Evolutionary conservation across 2,329 filamentous ascomycete species (phyloP).

Genomic region (Aureobasidium sp.): DNA sequence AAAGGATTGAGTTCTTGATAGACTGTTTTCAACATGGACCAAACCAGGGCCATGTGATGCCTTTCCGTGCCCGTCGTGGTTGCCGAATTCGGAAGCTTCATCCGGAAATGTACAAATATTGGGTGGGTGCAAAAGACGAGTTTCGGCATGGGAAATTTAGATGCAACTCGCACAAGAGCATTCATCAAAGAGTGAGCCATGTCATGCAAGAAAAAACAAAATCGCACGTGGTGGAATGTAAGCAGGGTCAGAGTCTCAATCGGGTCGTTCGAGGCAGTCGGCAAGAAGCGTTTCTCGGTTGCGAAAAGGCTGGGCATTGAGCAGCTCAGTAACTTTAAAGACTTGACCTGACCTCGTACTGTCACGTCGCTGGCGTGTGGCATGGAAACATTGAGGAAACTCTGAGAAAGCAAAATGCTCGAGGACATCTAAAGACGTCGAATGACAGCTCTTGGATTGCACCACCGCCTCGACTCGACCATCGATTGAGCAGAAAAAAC

Average conservation of each 20-base stretch:
- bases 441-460: neutral
- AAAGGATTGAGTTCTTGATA: too few species aligned
- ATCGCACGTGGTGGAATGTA: constrained; percentile 1
- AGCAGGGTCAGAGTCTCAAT: neutral
- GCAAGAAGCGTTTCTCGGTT: neutral
- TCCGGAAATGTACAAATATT: neutral
- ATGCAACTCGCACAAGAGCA: neutral
- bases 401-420: neutral
- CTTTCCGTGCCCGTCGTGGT: neutral
- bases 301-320: neutral
- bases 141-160: neutral
- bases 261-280: neutral
- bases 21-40: neutral
- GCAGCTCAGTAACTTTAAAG: constrained; percentile 8
- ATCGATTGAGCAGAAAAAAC: neutral
- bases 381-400: constrained; percentile 6
- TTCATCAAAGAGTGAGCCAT: neutral
- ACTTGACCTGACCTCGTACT: neutral
- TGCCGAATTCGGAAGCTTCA: constrained; percentile 3
- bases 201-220: neutral
- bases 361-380: constrained; percentile 2
- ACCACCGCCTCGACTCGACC: neutral
- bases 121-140: neutral
- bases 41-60: neutral
- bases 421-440: constrained; percentile 6